Evolutionary conservation across 1,139 yeast species (phyloP).

Genomic region (Yamadazyma taylorii): DNA sequence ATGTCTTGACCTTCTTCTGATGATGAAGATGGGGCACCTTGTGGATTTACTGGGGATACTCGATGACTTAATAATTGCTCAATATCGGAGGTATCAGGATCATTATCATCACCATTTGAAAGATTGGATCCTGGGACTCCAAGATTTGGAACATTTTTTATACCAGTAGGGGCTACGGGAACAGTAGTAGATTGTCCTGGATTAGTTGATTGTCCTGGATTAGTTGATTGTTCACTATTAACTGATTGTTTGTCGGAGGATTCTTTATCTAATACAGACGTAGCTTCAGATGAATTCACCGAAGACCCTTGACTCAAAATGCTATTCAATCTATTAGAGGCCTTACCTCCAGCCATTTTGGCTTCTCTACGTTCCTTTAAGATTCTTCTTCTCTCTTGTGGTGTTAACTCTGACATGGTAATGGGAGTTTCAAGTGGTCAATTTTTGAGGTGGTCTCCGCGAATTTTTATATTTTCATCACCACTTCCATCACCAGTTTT

Average conservation of each 20-base stretch:
- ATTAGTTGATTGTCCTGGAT: no score
- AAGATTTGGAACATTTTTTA: no score
- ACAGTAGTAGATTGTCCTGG: no score
- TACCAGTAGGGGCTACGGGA: no score
- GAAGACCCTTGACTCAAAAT: slow-evolving; percentile 45
- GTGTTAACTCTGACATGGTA: slow-evolving; percentile 35
- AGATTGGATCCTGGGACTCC: no score
- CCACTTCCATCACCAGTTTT: not conserved
- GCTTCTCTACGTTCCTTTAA: slow-evolving; percentile 72
- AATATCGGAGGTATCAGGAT: slow-evolving; percentile 19
- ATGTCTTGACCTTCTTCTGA: slow-evolving; percentile 20
- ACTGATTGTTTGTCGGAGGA: no score
- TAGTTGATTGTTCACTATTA: no score
- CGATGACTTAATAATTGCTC: slow-evolving; percentile 17
- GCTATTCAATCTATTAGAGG: slow-evolving; percentile 53
- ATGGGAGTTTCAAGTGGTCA: no score
- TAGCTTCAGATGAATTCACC: slow-evolving; percentile 29
- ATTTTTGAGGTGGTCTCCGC: no score
- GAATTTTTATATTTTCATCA: not conserved
- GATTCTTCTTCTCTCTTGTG: slow-evolving; percentile 62
- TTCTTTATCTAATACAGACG: slow-evolving; percentile 37
- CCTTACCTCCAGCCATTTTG: slow-evolving; percentile 61
- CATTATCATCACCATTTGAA: no score
- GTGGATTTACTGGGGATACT: slow-evolving; percentile 13
- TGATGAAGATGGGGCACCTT: slow-evolving; percentile 4